Percentiles rank a stretch among this genome's conserved stretches.
These are phyloP conservation scores for Brassica cretica DNA, from an alignment of 345 rosid genomes.

Conservation along the genomic window DNA sequence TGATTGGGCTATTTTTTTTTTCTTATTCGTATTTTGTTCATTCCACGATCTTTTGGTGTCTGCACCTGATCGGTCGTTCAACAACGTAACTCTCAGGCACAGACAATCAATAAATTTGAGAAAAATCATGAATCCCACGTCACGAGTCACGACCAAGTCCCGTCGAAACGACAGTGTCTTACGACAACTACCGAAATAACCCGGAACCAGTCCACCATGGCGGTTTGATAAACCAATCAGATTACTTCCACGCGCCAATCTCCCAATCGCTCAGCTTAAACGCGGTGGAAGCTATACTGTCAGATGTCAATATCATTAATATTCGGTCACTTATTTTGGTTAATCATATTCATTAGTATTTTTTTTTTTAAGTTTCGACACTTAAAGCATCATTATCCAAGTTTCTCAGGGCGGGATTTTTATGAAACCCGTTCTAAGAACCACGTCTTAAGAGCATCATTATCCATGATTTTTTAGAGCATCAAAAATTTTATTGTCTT, in stretches of 20 bases:
- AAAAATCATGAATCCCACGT: constrained; percentile 27
- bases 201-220: constrained; percentile 15
- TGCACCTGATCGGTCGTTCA: constrained; percentile 26
- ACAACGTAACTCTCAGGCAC: constrained; percentile 1
- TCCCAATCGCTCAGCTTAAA: background rate
- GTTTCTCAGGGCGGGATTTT: too few relatives aligned
- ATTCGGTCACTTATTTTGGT: background rate
- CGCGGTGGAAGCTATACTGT: background rate
- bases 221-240: constrained; percentile 7
- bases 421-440: too few relatives aligned
- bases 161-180: background rate
- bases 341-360: background rate
- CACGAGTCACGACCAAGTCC: background rate
- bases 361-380: too few relatives aligned
- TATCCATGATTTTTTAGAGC: too few relatives aligned
- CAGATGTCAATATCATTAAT: background rate
- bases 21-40: background rate
- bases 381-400: too few relatives aligned
- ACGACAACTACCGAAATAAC: background rate
- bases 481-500: too few relatives aligned
- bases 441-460: too few relatives aligned
- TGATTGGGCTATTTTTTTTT: background rate
- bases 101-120: constrained; percentile 3
- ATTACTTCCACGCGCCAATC: background rate
- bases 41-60: constrained; percentile 1